Evolutionary conservation across 345 rosid genomes (phyloP).

Genomic region (Ailanthus altissimus): DNA sequence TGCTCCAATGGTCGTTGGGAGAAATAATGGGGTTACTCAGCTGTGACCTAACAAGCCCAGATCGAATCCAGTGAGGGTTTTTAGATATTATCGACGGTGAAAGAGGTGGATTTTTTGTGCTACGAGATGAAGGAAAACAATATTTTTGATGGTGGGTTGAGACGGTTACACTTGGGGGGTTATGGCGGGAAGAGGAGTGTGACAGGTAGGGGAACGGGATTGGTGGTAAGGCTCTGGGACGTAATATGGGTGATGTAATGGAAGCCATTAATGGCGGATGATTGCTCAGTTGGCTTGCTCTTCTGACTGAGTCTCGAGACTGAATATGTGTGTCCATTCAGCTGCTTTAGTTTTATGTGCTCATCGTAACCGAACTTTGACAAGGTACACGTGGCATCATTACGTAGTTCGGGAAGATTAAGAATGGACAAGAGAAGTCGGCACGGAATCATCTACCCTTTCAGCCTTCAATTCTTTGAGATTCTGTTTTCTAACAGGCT

Average conservation of each 20-base stretch:
- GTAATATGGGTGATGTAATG: not conserved
- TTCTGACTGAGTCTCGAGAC: no score
- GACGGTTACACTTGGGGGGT: not conserved
- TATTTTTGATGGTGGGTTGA: not conserved
- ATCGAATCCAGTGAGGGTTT: slow-evolving; percentile 19
- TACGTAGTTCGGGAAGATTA: not conserved
- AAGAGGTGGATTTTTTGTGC: slow-evolving; percentile 10
- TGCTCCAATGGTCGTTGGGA: slow-evolving; percentile 76
- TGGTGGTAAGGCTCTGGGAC: slow-evolving; percentile 1
- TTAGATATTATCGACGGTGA: slow-evolving; percentile 13
- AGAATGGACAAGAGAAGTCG: not conserved
- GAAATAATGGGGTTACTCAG: slow-evolving; percentile 57
- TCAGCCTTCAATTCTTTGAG: not conserved
- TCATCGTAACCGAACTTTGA: not conserved
- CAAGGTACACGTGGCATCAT: not conserved
- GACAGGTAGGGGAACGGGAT: slow-evolving; percentile 17
- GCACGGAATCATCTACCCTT: not conserved
- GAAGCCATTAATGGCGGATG: slow-evolving; percentile 2
- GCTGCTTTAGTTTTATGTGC: not conserved
- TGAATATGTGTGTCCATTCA: not conserved
- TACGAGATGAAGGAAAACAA: not conserved
- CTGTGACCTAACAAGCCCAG: slow-evolving; percentile 38
- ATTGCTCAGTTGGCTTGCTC: no score
- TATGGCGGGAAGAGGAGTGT: slow-evolving; percentile 10
- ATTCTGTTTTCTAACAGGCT: not conserved